phyloP scores from a whole-genome alignment of 352 stramenopile genomes.

The Phytophthora syringae region DNA sequence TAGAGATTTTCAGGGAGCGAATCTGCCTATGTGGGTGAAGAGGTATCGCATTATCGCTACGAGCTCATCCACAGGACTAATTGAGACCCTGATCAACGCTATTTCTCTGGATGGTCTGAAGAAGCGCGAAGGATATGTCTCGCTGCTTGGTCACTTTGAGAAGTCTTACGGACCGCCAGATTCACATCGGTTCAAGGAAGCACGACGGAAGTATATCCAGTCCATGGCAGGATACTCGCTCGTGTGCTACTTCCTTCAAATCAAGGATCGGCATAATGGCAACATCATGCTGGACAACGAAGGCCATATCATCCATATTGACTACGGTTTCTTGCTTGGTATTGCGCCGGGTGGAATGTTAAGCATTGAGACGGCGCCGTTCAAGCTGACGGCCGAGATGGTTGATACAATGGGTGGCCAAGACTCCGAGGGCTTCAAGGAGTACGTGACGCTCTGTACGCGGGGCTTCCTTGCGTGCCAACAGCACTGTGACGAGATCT shows the following conservation, averaged over 20 bases:
- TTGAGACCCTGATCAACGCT: conserved; percentile 97
- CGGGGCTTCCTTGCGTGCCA: conserved; percentile 97
- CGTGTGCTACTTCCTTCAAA: conserved; percentile 98
- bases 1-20: conserved; percentile 96
- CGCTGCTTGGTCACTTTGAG: conserved; percentile 95
- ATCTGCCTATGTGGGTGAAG: conserved; percentile 96
- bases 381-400: conserved; percentile 99
- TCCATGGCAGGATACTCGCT: conserved; percentile 98
- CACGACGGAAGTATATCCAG: conserved; percentile 96
- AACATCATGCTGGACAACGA: conserved; percentile 99
- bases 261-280: conserved; percentile 99
- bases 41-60: conserved; percentile 98
- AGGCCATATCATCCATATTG: conserved; percentile 99
- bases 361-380: conserved; percentile 98
- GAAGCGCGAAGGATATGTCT: conserved; percentile 95
- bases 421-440: conserved; percentile 92
- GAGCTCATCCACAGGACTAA: conserved; percentile 94
- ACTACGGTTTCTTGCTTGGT: conserved; percentile 99
- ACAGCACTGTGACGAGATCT: conserved; percentile 95
- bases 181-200: conserved; percentile 90
- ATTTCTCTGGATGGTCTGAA: conserved; percentile 98
- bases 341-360: conserved; percentile 99
- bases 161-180: conserved; percentile 93
- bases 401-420: conserved; percentile 97
- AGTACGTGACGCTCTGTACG: conserved; percentile 98